These are phyloP conservation scores for Xylogone sp. DNA, from an alignment of 2,329 filamentous ascomycete species.

Conservation along the genomic window DNA sequence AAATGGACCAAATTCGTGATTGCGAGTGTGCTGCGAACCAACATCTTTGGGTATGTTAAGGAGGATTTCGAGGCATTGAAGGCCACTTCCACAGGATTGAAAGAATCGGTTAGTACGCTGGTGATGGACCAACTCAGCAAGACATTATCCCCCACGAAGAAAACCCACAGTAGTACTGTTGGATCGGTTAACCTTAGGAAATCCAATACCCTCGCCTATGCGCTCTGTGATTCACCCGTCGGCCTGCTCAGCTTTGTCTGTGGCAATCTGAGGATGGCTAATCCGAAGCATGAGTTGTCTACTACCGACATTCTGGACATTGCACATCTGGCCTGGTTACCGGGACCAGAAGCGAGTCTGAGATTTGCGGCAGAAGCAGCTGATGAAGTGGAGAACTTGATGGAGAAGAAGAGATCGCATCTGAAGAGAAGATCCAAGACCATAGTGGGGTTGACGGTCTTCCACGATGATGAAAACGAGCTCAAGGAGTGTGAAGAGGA, in stretches of 20 bases:
- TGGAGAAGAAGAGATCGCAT: conserved; percentile 3
- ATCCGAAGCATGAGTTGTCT: conserved; percentile 37
- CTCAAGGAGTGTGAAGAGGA: neutral
- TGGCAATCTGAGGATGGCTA: conserved; percentile 39
- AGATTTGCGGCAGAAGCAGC: conserved; percentile 45
- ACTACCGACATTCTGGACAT: conserved; percentile 55
- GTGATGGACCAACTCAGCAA: neutral
- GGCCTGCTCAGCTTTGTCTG: conserved; percentile 54
- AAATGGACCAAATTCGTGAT: conserved; percentile 54
- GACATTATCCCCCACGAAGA: conserved; percentile 4
- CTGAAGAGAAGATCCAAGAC: conserved; percentile 2
- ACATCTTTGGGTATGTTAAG: conserved; percentile 52
- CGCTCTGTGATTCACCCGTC: conserved; percentile 58
- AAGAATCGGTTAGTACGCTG: neutral
- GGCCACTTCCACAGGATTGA: neutral
- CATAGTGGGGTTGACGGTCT: conserved; percentile 20
- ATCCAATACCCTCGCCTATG: conserved; percentile 48
- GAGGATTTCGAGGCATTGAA: conserved; percentile 46
- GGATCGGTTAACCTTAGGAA: conserved; percentile 18
- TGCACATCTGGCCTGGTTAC: conserved; percentile 61
- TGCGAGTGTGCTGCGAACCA: conserved; percentile 43
- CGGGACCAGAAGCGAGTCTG: conserved; percentile 58
- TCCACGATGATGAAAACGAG: conserved; percentile 11
- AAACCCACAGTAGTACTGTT: conserved; percentile 6
- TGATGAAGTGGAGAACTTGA: conserved; percentile 10